A percentile compares a stretch with the other conserved stretches of the same genome.
Evolutionary conservation across 1,139 yeast genomes (phyloP).

Genomic region (Pichia sp.): DNA sequence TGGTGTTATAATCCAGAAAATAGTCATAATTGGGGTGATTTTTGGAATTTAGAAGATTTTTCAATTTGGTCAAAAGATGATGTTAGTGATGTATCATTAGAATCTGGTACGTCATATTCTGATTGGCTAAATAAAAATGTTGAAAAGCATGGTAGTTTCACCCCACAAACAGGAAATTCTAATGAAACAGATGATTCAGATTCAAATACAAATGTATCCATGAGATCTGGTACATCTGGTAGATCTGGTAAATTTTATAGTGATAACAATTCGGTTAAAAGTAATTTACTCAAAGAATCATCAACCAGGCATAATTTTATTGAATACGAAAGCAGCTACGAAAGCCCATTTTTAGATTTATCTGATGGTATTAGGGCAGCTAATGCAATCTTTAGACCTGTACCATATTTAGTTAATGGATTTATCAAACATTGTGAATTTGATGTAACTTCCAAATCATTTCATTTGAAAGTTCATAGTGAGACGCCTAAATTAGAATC

Average conservation of each 20-base stretch:
- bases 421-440: conserved; percentile 44
- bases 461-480: conserved; percentile 41
- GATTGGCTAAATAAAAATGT: conserved; percentile 15
- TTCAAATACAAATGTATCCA: background rate
- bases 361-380: conserved; percentile 63
- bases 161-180: conserved; percentile 2
- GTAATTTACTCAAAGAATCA: background rate
- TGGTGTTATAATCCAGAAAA: conserved; percentile 81
- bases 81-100: conserved; percentile 11
- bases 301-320: background rate
- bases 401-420: conserved; percentile 56
- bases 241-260: conserved; percentile 1
- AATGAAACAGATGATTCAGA: conserved; percentile 13
- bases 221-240: conserved; percentile 7
- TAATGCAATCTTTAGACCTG: conserved; percentile 69
- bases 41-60: conserved; percentile 91
- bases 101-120: conserved; percentile 1
- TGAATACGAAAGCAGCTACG: background rate
- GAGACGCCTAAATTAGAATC: background rate
- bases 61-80: conserved; percentile 80
- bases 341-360: conserved; percentile 7
- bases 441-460: conserved; percentile 42
- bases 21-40: conserved; percentile 77
- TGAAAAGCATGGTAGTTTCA: background rate
- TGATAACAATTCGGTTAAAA: background rate